Base-by-base conservation (phyloP, 1,284 basidiomycete species). In the Rhodotorula sp. region DNA sequence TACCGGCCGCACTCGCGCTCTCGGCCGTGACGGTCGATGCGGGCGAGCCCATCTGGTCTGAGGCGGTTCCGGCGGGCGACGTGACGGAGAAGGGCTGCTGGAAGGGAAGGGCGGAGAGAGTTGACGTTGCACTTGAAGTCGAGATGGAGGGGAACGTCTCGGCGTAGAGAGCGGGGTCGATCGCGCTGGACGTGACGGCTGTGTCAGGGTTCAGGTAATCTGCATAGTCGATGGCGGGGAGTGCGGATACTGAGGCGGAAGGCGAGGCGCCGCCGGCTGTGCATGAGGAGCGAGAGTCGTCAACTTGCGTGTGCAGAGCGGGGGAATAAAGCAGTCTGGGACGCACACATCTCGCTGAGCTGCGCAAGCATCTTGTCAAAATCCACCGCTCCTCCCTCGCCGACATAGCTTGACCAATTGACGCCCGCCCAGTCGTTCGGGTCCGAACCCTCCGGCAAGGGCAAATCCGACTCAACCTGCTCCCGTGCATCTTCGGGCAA, bases 341-440 rank as follows among this genome's bases (percentile, higher is more conserved):
- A 55, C 72, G 31, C 54, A 72, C 64, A 34, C 6, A 48, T 52
- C 24, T 56, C 64, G 52, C 68, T 64, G 34, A 69, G 68, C 63
- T 73, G 71, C 24, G 67, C 69, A 26, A 75, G 34, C 44, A 75
- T 63, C 54, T 69, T 68, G 57, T 73, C 73, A 37, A 73, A 47
- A 40, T 75, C 73, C 13, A 68, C 48, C 40, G 64, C 67, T 15
- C 69, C 73, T 13, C 65, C 65, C 11, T 53, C 63, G 20, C 48
- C 50, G 15, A 59, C 40, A 26, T 31, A 50, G n/a, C 18, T 22
- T 3, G 54, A 58, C 70, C 73, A 68, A 18, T 64, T 56, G 24
- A 62, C 46, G 28, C 64, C 56, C 20, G 48, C 58, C 48, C 61
- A 48, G 28, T 58, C 59, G 37, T 50, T 44, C n/a, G 47, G 53